phyloP scores from a whole-genome alignment of 73 alveolate species.

The Strombidium stylifer region DNA sequence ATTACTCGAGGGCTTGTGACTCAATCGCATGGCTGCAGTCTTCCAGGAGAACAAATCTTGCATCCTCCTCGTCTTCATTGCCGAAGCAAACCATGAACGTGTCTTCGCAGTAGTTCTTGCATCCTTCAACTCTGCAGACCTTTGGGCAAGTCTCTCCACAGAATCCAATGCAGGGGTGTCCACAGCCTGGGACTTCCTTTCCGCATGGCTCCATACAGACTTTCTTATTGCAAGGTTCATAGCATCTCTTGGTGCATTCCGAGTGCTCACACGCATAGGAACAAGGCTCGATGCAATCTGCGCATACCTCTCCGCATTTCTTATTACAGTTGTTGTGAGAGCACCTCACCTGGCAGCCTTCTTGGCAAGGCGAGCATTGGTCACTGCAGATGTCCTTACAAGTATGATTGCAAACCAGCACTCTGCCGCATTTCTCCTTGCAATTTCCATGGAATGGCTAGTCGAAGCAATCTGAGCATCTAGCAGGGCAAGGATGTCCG shows the following conservation, averaged over 20 bases:
- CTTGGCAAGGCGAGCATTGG: background rate
- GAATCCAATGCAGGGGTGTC: constrained; percentile 75
- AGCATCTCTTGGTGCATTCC: background rate
- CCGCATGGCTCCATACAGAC: constrained; percentile 62
- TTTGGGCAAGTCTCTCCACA: constrained; percentile 90
- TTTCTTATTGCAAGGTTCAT: constrained; percentile 5
- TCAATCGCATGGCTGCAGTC: constrained; percentile 75
- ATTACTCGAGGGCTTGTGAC: constrained; percentile 58
- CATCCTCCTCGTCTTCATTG: constrained; percentile 67
- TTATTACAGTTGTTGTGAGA: background rate
- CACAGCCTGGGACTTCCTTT: constrained; percentile 57
- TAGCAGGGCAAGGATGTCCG: background rate
- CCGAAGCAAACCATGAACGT: constrained; percentile 75
- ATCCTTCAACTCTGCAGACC: constrained; percentile 68
- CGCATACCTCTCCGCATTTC: background rate
- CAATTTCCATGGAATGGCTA: background rate
- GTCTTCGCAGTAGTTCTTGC: constrained; percentile 68
- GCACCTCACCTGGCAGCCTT: background rate
- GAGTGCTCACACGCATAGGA: background rate
- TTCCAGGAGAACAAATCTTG: constrained; percentile 63
- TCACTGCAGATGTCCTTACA: background rate
- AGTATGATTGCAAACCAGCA: background rate
- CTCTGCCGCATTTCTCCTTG: background rate
- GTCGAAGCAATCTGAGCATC: background rate
- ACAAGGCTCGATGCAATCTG: background rate